These are phyloP conservation scores for Lolium multiflorum DNA, from an alignment of 176 grass and related monocot species.

Conservation along the genomic window DNA sequence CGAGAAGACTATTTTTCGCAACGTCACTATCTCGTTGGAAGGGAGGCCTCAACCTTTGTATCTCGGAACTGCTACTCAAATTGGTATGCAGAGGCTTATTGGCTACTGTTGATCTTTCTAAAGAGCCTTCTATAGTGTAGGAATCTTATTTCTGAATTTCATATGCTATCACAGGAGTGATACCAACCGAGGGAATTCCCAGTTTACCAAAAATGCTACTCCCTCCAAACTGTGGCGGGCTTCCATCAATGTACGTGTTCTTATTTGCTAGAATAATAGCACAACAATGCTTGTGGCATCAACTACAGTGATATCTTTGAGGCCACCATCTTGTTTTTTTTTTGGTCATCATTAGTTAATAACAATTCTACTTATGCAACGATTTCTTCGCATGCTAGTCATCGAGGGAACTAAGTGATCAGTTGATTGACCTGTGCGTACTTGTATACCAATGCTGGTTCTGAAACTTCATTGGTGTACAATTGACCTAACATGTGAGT, in stretches of 20 bases:
- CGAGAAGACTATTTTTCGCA: slow-evolving; percentile 74
- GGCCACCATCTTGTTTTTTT: not conserved
- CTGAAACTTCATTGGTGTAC: slow-evolving; percentile 32
- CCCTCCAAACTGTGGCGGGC: slow-evolving; percentile 79
- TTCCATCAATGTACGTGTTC: slow-evolving; percentile 81
- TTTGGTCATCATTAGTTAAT: slow-evolving; percentile 18
- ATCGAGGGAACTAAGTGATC: not conserved
- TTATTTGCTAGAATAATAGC: slow-evolving; percentile 37
- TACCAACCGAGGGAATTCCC: slow-evolving; percentile 95
- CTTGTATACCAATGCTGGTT: not conserved
- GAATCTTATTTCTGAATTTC: slow-evolving; percentile 35
- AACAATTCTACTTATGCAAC: not conserved
- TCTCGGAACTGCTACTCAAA: slow-evolving; percentile 95
- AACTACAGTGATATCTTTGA: not conserved
- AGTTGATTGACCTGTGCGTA: not conserved
- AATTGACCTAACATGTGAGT: slow-evolving; percentile 1
- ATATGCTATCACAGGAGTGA: slow-evolving; percentile 55
- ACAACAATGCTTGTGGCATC: not conserved
- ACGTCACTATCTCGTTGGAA: slow-evolving; percentile 80
- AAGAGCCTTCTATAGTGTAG: slow-evolving; percentile 7
- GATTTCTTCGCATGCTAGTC: slow-evolving; percentile 2
- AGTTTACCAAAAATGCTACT: slow-evolving; percentile 88
- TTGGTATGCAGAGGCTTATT: slow-evolving; percentile 53
- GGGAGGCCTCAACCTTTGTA: slow-evolving; percentile 86
- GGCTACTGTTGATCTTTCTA: slow-evolving; percentile 12